Conservation (phyloP, 2,329 filamentous ascomycete species). For the Penicillium sp. region DNA sequence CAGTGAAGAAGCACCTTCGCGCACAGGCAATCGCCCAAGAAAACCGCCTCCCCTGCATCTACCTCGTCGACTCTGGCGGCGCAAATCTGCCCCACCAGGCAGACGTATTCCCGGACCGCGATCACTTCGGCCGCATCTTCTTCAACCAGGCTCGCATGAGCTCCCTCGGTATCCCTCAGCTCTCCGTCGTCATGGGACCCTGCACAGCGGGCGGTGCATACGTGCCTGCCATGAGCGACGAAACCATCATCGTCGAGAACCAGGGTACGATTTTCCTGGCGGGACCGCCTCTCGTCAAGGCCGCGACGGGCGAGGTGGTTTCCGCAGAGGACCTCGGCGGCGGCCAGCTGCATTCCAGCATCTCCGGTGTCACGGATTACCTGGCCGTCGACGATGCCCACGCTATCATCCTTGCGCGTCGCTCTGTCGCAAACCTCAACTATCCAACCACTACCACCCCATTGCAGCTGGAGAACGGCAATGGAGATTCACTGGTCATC, state of each 20-base stretch:
- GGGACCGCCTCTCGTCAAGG: constrained; percentile 90
- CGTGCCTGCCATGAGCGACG: constrained; percentile 94
- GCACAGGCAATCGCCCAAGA: constrained; percentile 88
- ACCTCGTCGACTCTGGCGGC: constrained; percentile 91
- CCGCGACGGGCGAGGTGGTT: constrained; percentile 89
- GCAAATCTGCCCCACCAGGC: constrained; percentile 93
- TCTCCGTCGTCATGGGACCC: constrained; percentile 93
- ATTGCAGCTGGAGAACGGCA: constrained; percentile 23
- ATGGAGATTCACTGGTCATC: constrained; percentile 39
- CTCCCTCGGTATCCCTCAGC: constrained; percentile 80
- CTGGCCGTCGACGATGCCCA: constrained; percentile 92
- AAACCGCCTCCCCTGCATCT: constrained; percentile 80
- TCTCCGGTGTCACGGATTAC: constrained; percentile 93
- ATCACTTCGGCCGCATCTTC: constrained; percentile 96
- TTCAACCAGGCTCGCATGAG: constrained; percentile 97
- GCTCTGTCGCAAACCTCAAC: constrained; percentile 84
- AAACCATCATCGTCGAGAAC: constrained; percentile 91
- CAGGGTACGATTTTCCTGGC: constrained; percentile 98
- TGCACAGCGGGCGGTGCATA: constrained; percentile 96
- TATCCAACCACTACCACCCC: constrained; percentile 59
- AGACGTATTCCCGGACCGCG: constrained; percentile 89
- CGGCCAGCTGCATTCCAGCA: constrained; percentile 80
- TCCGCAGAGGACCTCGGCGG: constrained; percentile 87
- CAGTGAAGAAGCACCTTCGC: constrained; percentile 93
- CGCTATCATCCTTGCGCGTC: constrained; percentile 76